Percentiles rank a stretch among this genome's conserved stretches.
Evolutionary conservation across 2,329 filamentous ascomycete species (phyloP).

Genomic region (Berkeleyomyces rouxiae): DNA sequence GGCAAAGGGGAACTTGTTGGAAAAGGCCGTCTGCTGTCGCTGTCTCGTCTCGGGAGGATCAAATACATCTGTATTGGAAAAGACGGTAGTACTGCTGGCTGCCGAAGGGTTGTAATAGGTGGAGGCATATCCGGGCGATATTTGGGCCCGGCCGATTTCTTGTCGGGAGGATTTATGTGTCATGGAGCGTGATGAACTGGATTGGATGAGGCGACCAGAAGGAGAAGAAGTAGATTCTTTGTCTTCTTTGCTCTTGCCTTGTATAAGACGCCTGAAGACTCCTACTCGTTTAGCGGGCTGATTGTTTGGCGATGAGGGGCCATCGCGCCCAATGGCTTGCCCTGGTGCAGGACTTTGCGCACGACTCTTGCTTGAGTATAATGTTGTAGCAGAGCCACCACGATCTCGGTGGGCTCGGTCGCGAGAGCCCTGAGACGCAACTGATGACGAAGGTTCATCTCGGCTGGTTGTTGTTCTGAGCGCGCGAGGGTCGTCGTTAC

Average conservation of each 20-base stretch:
- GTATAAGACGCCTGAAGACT: slow-evolving; percentile 13
- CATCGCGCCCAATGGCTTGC: slow-evolving; percentile 34
- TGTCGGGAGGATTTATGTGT: slow-evolving; percentile 31
- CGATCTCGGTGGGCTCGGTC: slow-evolving; percentile 32
- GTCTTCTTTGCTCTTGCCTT: slow-evolving; percentile 12
- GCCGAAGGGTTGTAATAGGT: slow-evolving; percentile 4
- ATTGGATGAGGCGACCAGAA: slow-evolving; percentile 15
- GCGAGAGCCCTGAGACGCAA: background rate
- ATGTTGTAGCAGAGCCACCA: slow-evolving; percentile 25
- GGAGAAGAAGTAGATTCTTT: slow-evolving; percentile 15
- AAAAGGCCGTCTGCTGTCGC: slow-evolving; percentile 25
- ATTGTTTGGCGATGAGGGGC: slow-evolving; percentile 19
- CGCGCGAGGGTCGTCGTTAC: slow-evolving; percentile 47
- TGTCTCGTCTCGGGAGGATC: slow-evolving; percentile 14
- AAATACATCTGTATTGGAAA: slow-evolving; percentile 9
- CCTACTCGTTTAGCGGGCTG: slow-evolving; percentile 23
- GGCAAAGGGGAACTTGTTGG: slow-evolving; percentile 46
- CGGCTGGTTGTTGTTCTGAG: slow-evolving; percentile 57
- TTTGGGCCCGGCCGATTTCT: slow-evolving; percentile 24
- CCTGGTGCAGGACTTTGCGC: slow-evolving; percentile 73
- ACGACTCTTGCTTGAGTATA: slow-evolving; percentile 37
- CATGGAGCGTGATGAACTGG: slow-evolving; percentile 20
- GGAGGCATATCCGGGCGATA: slow-evolving; percentile 17
- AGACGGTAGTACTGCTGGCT: slow-evolving; percentile 4
- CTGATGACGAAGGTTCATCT: slow-evolving; percentile 36